These are phyloP conservation scores for Pleurotus salmoneostramineus DNA, from an alignment of 768 basidiomycete genomes.

Conservation along the genomic window DNA sequence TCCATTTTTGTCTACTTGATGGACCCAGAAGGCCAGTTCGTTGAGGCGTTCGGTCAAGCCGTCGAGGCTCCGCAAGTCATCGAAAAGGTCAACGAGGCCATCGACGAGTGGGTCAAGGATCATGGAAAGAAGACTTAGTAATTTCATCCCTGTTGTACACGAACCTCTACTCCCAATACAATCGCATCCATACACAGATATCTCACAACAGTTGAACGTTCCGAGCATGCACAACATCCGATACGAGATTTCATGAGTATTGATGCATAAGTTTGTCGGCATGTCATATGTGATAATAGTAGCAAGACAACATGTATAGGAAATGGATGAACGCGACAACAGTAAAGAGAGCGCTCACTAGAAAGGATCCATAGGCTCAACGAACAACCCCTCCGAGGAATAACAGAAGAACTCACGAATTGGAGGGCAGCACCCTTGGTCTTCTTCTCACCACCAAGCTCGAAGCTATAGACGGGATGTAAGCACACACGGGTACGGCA, in stretches of 20 bases:
- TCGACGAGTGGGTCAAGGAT: conserved; percentile 39
- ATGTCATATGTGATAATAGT: background rate
- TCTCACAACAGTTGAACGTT: too few species aligned
- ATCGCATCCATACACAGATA: background rate
- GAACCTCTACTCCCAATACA: background rate
- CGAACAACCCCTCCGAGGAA: background rate
- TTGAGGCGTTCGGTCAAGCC: conserved; percentile 93
- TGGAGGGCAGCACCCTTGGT: conserved; percentile 94
- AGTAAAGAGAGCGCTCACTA: background rate
- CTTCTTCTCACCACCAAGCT: conserved; percentile 99
- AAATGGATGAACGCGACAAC: background rate
- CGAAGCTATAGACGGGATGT: conserved; percentile 60
- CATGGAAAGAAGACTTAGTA: conserved; percentile 29
- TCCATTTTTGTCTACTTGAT: conserved; percentile 98
- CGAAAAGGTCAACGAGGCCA: conserved; percentile 49
- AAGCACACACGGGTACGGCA: background rate
- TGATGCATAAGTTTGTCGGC: background rate
- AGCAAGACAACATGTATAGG: background rate
- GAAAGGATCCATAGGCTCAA: background rate
- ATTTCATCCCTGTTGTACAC: background rate
- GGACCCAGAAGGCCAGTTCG: conserved; percentile 92
- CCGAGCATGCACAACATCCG: too few species aligned
- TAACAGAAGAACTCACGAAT: conserved; percentile 49
- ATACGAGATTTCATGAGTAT: background rate
- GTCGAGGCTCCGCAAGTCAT: conserved; percentile 67